phyloP scores from a whole-genome alignment of 2,329 filamentous ascomycete species.

The Mycogone perniciosa region DNA sequence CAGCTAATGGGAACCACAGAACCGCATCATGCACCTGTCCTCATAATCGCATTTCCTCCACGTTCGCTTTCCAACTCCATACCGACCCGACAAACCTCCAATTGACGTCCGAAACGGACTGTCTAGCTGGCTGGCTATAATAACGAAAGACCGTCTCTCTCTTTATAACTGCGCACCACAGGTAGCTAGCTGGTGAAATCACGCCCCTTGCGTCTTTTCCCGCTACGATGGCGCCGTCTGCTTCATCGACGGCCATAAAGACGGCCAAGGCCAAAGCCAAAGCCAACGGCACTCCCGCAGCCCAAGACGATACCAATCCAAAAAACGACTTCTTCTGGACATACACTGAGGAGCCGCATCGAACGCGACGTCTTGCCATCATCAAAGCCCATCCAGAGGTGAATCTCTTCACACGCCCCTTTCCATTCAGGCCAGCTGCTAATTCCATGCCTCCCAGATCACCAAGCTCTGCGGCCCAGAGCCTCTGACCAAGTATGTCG shows the following conservation, averaged over 20 bases:
- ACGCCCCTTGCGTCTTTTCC: neutral
- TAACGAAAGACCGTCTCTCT: too few relatives aligned
- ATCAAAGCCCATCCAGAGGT: conserved; percentile 98
- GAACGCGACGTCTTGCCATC: conserved; percentile 82
- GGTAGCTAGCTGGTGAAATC: neutral
- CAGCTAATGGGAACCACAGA: neutral
- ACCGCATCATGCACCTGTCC: too few relatives aligned
- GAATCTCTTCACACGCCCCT: neutral
- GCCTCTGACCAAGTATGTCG: conserved; percentile 90
- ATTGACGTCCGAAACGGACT: too few relatives aligned
- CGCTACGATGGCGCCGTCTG: conserved; percentile 7
- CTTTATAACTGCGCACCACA: too few relatives aligned
- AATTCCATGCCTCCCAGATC: conserved; percentile 49
- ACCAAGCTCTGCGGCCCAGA: conserved; percentile 96
- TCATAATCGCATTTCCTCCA: too few relatives aligned
- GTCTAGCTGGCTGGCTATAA: too few relatives aligned
- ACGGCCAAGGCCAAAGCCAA: conserved; percentile 21
- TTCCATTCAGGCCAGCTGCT: neutral
- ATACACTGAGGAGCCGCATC: conserved; percentile 95
- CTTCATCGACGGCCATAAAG: conserved; percentile 27
- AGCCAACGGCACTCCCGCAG: conserved; percentile 17
- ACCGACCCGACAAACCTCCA: too few relatives aligned
- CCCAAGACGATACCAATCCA: conserved; percentile 17
- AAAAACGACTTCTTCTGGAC: conserved; percentile 83
- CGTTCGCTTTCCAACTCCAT: too few relatives aligned